Conservation (phyloP, 1,284 basidiomycete genomes). For the Cerioporus squamosus region DNA sequence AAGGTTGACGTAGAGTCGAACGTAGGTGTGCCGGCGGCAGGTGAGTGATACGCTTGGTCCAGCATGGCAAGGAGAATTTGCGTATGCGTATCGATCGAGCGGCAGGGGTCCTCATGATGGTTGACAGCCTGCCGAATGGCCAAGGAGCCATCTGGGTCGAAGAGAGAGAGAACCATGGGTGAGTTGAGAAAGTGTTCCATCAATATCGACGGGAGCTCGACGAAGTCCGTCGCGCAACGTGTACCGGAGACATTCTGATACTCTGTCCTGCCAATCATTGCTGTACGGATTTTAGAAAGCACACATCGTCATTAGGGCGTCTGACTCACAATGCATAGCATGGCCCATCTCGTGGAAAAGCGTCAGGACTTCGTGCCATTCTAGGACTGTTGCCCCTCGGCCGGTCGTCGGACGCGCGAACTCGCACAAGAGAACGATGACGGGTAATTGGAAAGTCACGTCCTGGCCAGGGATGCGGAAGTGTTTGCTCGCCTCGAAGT, state of each 20-base stretch:
- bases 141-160: constrained; percentile 56
- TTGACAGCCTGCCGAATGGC: constrained; percentile 51
- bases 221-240: constrained; percentile 98
- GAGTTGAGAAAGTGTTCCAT: constrained; percentile 98
- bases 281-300: constrained; percentile 48
- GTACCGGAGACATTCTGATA: constrained; percentile 99
- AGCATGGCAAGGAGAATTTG: constrained; percentile 91
- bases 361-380: constrained; percentile 95
- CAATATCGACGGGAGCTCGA: constrained; percentile 96
- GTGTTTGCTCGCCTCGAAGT: constrained; percentile 66
- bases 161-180: constrained; percentile 81
- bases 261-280: constrained; percentile 97
- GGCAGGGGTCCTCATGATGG: constrained; percentile 74
- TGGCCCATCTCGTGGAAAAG: constrained; percentile 99
- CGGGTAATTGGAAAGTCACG: constrained; percentile 85
- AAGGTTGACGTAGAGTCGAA: constrained; percentile 79
- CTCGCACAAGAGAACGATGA: constrained; percentile 92
- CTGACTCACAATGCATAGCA: constrained; percentile 96
- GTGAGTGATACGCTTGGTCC: constrained; percentile 92
- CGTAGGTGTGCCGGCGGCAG: constrained; percentile 49
- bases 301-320: no score
- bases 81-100: constrained; percentile 83
- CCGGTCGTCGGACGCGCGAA: constrained; percentile 72
- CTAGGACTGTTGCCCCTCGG: constrained; percentile 75
- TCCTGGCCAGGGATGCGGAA: constrained; percentile 60